Conservation (phyloP, 768 basidiomycete genomes). For the Arthromyces matolae region DNA sequence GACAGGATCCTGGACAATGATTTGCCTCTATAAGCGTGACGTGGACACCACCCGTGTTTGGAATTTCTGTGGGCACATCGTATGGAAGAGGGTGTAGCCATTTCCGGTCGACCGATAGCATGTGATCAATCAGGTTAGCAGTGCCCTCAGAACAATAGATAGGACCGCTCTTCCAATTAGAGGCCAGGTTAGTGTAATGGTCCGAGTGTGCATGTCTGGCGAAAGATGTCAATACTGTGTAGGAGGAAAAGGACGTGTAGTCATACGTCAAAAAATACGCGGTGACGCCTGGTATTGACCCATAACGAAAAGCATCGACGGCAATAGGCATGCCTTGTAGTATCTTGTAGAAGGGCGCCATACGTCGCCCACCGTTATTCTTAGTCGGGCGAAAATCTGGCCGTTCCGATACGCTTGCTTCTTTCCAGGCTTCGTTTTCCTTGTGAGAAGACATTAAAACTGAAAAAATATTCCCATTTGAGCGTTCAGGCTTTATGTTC, state of each 20-base stretch:
- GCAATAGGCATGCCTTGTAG: slow-evolving; percentile 97
- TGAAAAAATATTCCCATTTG: slow-evolving; percentile 53
- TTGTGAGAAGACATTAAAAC: slow-evolving; percentile 87
- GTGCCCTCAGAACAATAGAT: slow-evolving; percentile 97
- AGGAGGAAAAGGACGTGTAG: background rate
- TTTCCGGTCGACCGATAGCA: slow-evolving; percentile 82
- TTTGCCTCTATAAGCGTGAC: slow-evolving; percentile 98
- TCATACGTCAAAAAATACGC: slow-evolving; percentile 88
- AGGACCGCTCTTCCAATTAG: slow-evolving; percentile 84
- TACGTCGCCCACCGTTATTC: slow-evolving; percentile 51
- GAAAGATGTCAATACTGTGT: slow-evolving; percentile 12
- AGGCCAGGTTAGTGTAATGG: slow-evolving; percentile 90
- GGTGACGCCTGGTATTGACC: slow-evolving; percentile 81
- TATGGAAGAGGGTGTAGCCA: slow-evolving; percentile 89
- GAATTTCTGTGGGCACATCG: slow-evolving; percentile 69
- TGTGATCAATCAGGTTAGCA: slow-evolving; percentile 86
- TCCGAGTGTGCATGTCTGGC: slow-evolving; percentile 93
- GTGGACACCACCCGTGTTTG: slow-evolving; percentile 77
- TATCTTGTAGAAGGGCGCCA: slow-evolving; percentile 94
- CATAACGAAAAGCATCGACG: slow-evolving; percentile 96
- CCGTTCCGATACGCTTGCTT: slow-evolving; percentile 56
- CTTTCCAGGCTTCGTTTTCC: slow-evolving; percentile 83
- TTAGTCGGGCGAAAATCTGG: slow-evolving; percentile 43
- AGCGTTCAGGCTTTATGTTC: slow-evolving; percentile 12
- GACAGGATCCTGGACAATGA: slow-evolving; percentile 93